Evolutionary conservation across 495 filamentous ascomycete genomes (phyloP).

Genomic region (Lophiostoma macrostomum): DNA sequence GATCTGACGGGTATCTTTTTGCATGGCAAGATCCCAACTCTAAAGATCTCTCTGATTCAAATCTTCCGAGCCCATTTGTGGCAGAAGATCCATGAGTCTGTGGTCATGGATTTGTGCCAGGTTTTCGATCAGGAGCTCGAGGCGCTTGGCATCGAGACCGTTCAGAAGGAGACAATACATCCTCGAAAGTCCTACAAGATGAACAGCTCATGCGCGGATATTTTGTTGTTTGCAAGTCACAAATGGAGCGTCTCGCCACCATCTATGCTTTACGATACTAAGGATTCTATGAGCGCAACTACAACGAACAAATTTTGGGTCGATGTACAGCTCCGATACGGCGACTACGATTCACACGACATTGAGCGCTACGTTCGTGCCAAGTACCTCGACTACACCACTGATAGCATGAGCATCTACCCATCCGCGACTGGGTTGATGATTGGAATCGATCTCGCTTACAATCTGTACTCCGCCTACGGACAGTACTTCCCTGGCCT

Average conservation of each 20-base stretch:
- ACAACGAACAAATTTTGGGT: conserved; percentile 99
- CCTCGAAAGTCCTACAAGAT: conserved; percentile 99
- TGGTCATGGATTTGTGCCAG: conserved; percentile 98
- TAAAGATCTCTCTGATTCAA: conserved; percentile 98
- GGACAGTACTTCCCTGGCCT: conserved; percentile 98
- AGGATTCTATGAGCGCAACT: conserved; percentile 91
- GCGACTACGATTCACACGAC: conserved; percentile 98
- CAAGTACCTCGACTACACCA: conserved; percentile 99
- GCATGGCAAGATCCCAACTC: conserved; percentile 97
- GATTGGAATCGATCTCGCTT: conserved; percentile 97
- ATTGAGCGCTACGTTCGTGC: conserved; percentile 97
- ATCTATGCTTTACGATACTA: conserved; percentile 91
- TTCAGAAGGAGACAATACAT: conserved; percentile 99
- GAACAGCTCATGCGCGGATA: conserved; percentile 99
- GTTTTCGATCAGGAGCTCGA: conserved; percentile 99
- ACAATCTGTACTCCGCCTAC: conserved; percentile 97
- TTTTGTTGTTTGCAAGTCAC: conserved; percentile 94
- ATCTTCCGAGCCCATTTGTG: conserved; percentile 99
- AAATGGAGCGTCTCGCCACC: conserved; percentile 98
- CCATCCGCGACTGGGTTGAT: conserved; percentile 96
- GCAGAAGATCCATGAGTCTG: conserved; percentile 99
- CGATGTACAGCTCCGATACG: conserved; percentile 96
- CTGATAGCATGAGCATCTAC: conserved; percentile 98
- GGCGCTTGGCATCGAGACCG: conserved; percentile 93
- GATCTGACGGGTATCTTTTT: conserved; percentile 99